Evolutionary conservation across 2,329 filamentous ascomycete genomes (phyloP).

Genomic region (Drechslerella stenobrocha): DNA sequence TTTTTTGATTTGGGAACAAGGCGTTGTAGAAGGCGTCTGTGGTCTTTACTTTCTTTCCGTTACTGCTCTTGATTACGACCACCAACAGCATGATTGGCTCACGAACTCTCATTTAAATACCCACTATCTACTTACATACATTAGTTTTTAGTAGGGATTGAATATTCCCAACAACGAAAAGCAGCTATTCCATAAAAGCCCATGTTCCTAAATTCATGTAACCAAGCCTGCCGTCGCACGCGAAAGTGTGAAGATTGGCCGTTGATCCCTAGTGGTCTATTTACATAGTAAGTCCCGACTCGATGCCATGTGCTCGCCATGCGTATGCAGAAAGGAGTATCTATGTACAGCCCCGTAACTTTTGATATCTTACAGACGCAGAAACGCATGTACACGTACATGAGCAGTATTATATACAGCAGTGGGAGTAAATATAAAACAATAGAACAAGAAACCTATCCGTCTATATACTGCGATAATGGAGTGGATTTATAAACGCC

Average conservation of each 20-base stretch:
- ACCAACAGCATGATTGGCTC: conserved; percentile 24
- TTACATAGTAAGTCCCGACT: too few species aligned
- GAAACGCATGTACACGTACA: neutral
- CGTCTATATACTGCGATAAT: neutral
- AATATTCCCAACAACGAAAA: too few species aligned
- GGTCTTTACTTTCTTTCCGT: conserved; percentile 9
- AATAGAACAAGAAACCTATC: neutral
- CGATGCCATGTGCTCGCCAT: too few species aligned
- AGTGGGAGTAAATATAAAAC: neutral
- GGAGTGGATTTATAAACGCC: too few species aligned
- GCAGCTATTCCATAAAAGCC: too few species aligned
- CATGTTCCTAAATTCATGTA: too few species aligned
- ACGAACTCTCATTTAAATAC: conserved; percentile 49
- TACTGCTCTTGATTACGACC: conserved; percentile 1
- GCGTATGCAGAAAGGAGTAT: neutral
- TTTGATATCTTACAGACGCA: conserved; percentile 1
- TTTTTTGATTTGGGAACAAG: conserved; percentile 9
- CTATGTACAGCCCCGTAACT: conserved; percentile 1
- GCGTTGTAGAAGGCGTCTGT: conserved; percentile 43
- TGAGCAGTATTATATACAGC: conserved; percentile 6
- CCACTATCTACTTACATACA: conserved; percentile 4
- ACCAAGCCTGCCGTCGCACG: too few species aligned
- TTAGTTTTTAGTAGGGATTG: neutral
- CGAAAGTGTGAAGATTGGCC: too few species aligned
- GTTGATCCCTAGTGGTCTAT: too few species aligned